These are phyloP conservation scores for Tricladium varicosporioides DNA, from an alignment of 2,329 filamentous ascomycete species.

Conservation along the genomic window DNA sequence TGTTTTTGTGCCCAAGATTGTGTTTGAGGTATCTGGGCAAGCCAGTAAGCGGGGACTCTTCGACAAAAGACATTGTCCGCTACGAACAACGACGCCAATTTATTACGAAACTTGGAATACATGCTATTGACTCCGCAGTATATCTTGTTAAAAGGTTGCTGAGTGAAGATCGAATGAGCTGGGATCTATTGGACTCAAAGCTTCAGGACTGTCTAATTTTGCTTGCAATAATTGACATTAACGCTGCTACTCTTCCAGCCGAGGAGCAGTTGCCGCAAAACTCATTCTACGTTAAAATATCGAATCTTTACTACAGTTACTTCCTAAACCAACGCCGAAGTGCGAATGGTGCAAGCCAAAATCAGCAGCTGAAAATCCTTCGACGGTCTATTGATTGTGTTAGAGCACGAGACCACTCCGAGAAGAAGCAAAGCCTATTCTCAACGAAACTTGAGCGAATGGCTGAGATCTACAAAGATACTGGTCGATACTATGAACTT, in stretches of 20 bases:
- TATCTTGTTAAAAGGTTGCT: slow-evolving; percentile 54
- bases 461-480: slow-evolving; percentile 56
- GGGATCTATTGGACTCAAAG: slow-evolving; percentile 55
- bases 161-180: slow-evolving; percentile 45
- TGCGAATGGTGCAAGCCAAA: slow-evolving; percentile 40
- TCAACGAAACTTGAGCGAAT: slow-evolving; percentile 65
- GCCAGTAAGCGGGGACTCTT: slow-evolving; percentile 47
- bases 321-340: slow-evolving; percentile 52
- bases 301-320: slow-evolving; percentile 68
- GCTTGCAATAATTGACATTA: slow-evolving; percentile 48
- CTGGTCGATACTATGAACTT: slow-evolving; percentile 55
- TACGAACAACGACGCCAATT: slow-evolving; percentile 57
- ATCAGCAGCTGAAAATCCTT: slow-evolving; percentile 53
- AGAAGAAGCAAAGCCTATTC: slow-evolving; percentile 60
- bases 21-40: slow-evolving; percentile 61
- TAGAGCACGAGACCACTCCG: slow-evolving; percentile 49
- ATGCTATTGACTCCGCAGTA: slow-evolving; percentile 59
- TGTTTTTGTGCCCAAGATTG: slow-evolving; percentile 59
- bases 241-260: not conserved
- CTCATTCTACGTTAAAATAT: slow-evolving; percentile 64
- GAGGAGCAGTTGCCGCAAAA: slow-evolving; percentile 33
- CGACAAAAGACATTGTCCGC: slow-evolving; percentile 56
- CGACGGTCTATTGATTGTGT: slow-evolving; percentile 63
- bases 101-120: slow-evolving; percentile 48
- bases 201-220: slow-evolving; percentile 56